phyloP scores from a whole-genome alignment of 2,329 filamentous ascomycete species.

The Coniochaeta sp. region DNA sequence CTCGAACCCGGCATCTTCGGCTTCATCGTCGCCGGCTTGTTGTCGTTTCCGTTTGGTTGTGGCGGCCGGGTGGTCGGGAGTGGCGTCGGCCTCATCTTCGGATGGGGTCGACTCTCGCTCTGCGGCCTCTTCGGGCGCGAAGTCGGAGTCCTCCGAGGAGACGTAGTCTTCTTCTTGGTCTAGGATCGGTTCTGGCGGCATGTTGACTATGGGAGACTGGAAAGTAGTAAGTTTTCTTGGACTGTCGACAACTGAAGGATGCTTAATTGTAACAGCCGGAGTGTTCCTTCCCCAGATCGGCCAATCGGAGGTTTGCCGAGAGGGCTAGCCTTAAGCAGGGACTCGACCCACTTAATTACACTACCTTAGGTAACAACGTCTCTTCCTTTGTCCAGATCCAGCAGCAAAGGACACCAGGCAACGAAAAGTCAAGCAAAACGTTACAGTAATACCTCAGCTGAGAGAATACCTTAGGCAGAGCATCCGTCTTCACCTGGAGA shows the following conservation, averaged over 20 bases:
- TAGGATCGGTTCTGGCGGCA: constrained; percentile 30
- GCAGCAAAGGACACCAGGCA: no score
- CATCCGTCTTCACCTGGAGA: no score
- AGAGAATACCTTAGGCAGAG: no score
- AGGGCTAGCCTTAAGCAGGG: no score
- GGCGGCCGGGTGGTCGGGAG: constrained; percentile 14
- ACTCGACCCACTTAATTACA: no score
- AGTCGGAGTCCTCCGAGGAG: constrained; percentile 68
- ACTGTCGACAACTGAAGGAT: not conserved
- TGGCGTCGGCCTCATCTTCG: constrained; percentile 36
- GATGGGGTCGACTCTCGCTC: constrained; percentile 35
- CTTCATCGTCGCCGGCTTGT: constrained; percentile 19
- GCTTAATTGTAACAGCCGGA: not conserved
- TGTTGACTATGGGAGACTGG: constrained; percentile 18
- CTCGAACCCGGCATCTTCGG: constrained; percentile 44
- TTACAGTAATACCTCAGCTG: no score
- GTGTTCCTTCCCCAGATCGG: no score
- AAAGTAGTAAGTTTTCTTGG: not conserved
- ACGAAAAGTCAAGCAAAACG: no score
- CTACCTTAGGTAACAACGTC: no score
- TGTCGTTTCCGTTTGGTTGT: constrained; percentile 25
- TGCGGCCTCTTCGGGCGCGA: constrained; percentile 49
- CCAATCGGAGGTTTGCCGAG: no score
- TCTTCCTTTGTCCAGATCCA: no score
- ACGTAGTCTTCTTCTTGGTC: constrained; percentile 49